Percentiles rank a stretch among this genome's conserved stretches.
These are phyloP conservation scores for Fusarium pininemorale DNA, from an alignment of 2,329 filamentous ascomycete species.

Conservation along the genomic window DNA sequence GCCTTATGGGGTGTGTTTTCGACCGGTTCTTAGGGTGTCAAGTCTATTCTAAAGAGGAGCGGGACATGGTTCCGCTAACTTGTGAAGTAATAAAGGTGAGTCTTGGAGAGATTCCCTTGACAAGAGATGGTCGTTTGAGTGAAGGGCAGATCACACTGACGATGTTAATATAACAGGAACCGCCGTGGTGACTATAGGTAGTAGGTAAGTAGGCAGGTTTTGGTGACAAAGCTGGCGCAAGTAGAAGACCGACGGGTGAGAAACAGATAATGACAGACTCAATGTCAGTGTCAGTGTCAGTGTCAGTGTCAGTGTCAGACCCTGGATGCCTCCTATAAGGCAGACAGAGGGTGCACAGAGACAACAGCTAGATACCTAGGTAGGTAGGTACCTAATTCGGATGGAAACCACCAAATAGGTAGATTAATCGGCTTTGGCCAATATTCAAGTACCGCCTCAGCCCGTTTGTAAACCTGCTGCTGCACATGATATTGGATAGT, in stretches of 20 bases:
- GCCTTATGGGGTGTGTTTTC: not conserved
- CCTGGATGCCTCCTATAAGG: not conserved
- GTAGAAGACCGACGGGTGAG: not conserved
- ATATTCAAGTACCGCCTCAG: slow-evolving; percentile 22
- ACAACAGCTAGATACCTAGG: not conserved
- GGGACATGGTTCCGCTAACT: not conserved
- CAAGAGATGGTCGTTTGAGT: not conserved
- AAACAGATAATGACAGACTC: not conserved
- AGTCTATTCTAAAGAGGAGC: not conserved
- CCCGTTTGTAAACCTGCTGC: slow-evolving; percentile 16
- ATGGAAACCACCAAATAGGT: slow-evolving; percentile 7
- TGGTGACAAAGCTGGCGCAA: not conserved
- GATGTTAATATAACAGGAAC: not conserved
- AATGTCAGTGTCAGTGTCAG: slow-evolving; percentile 8
- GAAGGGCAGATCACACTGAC: not conserved
- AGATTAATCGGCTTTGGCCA: not conserved
- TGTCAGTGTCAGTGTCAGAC: slow-evolving; percentile 29
- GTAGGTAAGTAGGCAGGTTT: not conserved
- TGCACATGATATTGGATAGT: slow-evolving; percentile 6
- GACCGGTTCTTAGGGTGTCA: not conserved
- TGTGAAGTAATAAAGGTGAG: not conserved
- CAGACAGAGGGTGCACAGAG: slow-evolving; percentile 19
- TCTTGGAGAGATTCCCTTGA: not conserved
- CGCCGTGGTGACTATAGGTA: not conserved
- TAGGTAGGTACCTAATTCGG: not conserved